Base-by-base conservation (phyloP, 352 stramenopile species). In the Pythium angustatum region DNA sequence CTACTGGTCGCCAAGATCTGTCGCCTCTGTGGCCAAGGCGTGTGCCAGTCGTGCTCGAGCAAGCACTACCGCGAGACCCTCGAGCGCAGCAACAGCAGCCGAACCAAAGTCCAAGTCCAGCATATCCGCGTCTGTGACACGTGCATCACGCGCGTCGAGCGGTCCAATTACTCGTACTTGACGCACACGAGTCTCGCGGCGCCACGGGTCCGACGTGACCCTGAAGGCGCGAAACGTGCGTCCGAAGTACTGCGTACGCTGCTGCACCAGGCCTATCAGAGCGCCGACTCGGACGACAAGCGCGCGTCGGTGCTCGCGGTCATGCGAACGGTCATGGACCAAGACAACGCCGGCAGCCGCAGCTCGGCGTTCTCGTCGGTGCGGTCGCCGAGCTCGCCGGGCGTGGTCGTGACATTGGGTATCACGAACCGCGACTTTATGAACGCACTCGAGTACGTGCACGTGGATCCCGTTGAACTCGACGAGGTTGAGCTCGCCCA, bases 121-220 rank as follows among this genome's bases (percentile, higher is more conserved):
- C 52, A 63, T 17, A 75, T 85, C 12, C 70, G 77, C 30, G 71
- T 90, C 15, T 90, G 81, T 27, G 65, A 79, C 61, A 66, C 74
- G 57, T 90, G 81, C 56, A 75, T 83, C 58, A 69, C 81, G 28
- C 81, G 81, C 21, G 77, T 90, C 22, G 69, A 87, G 33, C 67
- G 69, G 10, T 76, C 75, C 21, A 75, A 87, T 56, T 90, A 87
- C 56, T 77, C 85, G 55, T 74, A 71, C 34, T 62, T 81, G 44
- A 69, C 62, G 7, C 44, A 62, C 8, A 31, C 67, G 3, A 73
- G 56, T 17, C 52, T 75, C n/a, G 75, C 69, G 6, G 62, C 72
- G 21, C 50, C 62, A 6, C 68, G 44, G 10, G 62, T 87, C 43
- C 55, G 69, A 12, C 52, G 56, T 10, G 72, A 85, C 54, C 27